Conservation (phyloP, 2,329 filamentous ascomycete species). For the Hortaea sp. region DNA sequence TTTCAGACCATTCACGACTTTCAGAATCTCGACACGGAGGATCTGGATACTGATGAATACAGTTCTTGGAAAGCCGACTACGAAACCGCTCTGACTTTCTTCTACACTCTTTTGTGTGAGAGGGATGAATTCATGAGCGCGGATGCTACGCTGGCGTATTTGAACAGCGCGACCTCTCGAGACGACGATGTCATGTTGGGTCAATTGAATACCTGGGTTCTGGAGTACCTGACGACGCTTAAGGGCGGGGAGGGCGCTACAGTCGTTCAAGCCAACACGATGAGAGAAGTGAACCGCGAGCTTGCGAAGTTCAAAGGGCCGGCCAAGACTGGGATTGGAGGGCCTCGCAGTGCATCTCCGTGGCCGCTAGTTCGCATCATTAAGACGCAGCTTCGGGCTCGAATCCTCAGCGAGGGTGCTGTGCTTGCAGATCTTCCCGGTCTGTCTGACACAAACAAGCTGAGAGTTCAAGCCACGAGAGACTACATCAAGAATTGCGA, state of each 20-base stretch:
- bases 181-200: background rate
- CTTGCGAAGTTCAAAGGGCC: constrained; percentile 2
- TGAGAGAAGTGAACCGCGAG: background rate
- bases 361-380: constrained; percentile 8
- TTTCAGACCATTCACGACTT: background rate
- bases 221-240: background rate
- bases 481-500: constrained; percentile 7
- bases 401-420: constrained; percentile 10
- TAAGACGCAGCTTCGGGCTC: constrained; percentile 4
- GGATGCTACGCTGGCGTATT: background rate
- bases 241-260: constrained; percentile 3
- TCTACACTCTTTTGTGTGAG: background rate
- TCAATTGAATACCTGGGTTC: background rate
- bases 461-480: constrained; percentile 8
- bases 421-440: constrained; percentile 13
- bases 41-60: no score
- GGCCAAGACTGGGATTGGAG: background rate
- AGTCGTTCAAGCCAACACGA: background rate
- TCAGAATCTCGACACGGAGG: background rate
- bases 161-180: background rate
- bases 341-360: constrained; percentile 1
- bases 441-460: constrained; percentile 9
- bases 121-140: background rate
- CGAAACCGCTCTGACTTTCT: constrained; percentile 1
- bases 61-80: background rate